Conservation (phyloP, 2,329 filamentous ascomycete species). For the Sphaerulina musiva region DNA sequence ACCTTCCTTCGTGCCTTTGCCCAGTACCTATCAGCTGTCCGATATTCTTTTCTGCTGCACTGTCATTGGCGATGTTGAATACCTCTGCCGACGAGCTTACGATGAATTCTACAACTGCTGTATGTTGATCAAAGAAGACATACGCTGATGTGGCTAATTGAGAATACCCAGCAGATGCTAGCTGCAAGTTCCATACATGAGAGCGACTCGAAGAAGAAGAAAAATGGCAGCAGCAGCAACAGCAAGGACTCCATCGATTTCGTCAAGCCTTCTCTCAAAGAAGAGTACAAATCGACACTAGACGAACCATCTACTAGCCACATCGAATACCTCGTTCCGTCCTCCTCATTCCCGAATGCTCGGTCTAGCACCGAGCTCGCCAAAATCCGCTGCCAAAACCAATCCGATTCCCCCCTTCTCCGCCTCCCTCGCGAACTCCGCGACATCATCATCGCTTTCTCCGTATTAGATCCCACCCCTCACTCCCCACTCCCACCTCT, state of each 20-base stretch:
- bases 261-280: not conserved
- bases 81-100: not conserved
- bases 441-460: slow-evolving; percentile 7
- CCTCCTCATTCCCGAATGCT: not conserved
- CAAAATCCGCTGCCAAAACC: slow-evolving; percentile 4
- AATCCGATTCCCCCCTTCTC: slow-evolving; percentile 5
- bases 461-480: not conserved
- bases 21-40: too few species aligned
- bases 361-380: not conserved
- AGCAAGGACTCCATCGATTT: not conserved
- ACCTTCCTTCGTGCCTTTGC: too few species aligned
- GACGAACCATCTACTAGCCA: not conserved
- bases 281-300: not conserved
- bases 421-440: slow-evolving; percentile 13
- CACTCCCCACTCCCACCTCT: slow-evolving; percentile 7
- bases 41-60: too few species aligned
- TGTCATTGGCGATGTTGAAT: too few species aligned
- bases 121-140: not conserved
- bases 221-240: not conserved
- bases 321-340: not conserved
- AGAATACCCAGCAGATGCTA: not conserved
- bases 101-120: not conserved
- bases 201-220: not conserved
- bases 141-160: not conserved
- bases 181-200: not conserved